Percentiles rank a stretch among this genome's conserved stretches.
Conservation (phyloP, 2,329 filamentous ascomycete genomes). For the Cytospora leucostoma region DNA sequence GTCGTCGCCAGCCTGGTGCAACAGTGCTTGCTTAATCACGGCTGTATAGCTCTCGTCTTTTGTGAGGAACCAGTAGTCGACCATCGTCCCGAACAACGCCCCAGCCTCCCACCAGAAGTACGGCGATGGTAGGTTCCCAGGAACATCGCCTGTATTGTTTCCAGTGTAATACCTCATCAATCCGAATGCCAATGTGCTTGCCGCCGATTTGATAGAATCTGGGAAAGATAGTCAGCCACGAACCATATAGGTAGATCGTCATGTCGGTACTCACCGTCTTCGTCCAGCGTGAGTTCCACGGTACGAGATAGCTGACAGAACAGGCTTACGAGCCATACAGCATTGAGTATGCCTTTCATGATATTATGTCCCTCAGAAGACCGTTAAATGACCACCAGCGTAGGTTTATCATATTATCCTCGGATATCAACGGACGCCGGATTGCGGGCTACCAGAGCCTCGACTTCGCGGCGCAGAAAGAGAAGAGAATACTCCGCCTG, state of each 20-base stretch:
- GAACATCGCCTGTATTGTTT: constrained; percentile 59
- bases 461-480: background rate
- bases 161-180: constrained; percentile 55
- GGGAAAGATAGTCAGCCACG: constrained; percentile 39
- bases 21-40: constrained; percentile 57
- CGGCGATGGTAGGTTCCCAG: constrained; percentile 54
- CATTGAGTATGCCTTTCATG: constrained; percentile 30
- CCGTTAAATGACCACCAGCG: background rate
- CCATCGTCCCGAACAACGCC: constrained; percentile 68
- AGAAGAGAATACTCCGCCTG: constrained; percentile 34
- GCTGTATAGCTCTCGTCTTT: constrained; percentile 66
- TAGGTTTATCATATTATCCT: constrained; percentile 18
- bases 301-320: constrained; percentile 28
- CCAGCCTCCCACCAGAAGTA: constrained; percentile 66
- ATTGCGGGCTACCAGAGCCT: constrained; percentile 2
- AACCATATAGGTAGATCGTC: background rate
- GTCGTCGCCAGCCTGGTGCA: constrained; percentile 62
- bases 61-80: constrained; percentile 74
- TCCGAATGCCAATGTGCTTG: constrained; percentile 49
- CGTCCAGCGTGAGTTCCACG: constrained; percentile 30
- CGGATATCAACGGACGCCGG: constrained; percentile 13
- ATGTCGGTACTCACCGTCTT: constrained; percentile 30
- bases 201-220: constrained; percentile 54
- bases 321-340: constrained; percentile 28
- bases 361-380: background rate